Percentiles rank a stretch among this genome's conserved stretches.
phyloP scores from a whole-genome alignment of 768 basidiomycete genomes.

The Boletus tomentosulus region DNA sequence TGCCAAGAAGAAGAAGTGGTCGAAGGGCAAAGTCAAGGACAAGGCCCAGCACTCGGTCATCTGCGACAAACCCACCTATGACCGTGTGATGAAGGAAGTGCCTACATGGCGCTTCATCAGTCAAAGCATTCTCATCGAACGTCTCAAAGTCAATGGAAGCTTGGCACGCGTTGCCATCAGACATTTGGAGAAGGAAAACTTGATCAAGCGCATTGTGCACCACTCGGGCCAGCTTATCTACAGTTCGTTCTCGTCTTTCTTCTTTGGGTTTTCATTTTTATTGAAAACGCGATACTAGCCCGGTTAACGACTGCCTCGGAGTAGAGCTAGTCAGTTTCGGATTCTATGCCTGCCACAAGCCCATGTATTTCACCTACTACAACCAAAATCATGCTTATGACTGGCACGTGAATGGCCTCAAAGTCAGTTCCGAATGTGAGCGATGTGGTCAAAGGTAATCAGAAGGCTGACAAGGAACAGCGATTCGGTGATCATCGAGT shows the following conservation, averaged over 20 bases:
- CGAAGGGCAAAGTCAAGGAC: slow-evolving; percentile 99
- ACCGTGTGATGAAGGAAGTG: slow-evolving; percentile 96
- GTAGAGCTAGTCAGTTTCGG: slow-evolving; percentile 24
- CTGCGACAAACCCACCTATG: slow-evolving; percentile 89
- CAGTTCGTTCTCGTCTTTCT: slow-evolving; percentile 55
- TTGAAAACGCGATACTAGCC: slow-evolving; percentile 28
- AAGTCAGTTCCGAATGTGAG: not conserved
- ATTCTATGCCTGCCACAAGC: slow-evolving; percentile 26
- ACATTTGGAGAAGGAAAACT: slow-evolving; percentile 89
- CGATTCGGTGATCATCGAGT: too few species aligned
- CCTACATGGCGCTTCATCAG: slow-evolving; percentile 99
- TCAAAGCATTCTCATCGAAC: slow-evolving; percentile 96
- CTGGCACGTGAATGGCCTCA: slow-evolving; percentile 6
- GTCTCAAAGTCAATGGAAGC: slow-evolving; percentile 94
- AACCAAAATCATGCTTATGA: slow-evolving; percentile 29
- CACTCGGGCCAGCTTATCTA: slow-evolving; percentile 93
- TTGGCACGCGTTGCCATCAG: slow-evolving; percentile 88
- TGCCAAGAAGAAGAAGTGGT: slow-evolving; percentile 99
- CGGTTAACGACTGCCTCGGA: slow-evolving; percentile 43
- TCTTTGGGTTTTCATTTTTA: not conserved
- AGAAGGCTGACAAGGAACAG: too few species aligned
- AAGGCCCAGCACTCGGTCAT: slow-evolving; percentile 97
- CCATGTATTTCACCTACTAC: slow-evolving; percentile 34
- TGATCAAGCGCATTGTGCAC: slow-evolving; percentile 96
- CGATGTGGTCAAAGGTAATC: too few species aligned